Percentiles rank a stretch among this genome's conserved stretches.
Conservation (phyloP, 164 flowering plant genomes). For the Aristolochia californica region DNA sequence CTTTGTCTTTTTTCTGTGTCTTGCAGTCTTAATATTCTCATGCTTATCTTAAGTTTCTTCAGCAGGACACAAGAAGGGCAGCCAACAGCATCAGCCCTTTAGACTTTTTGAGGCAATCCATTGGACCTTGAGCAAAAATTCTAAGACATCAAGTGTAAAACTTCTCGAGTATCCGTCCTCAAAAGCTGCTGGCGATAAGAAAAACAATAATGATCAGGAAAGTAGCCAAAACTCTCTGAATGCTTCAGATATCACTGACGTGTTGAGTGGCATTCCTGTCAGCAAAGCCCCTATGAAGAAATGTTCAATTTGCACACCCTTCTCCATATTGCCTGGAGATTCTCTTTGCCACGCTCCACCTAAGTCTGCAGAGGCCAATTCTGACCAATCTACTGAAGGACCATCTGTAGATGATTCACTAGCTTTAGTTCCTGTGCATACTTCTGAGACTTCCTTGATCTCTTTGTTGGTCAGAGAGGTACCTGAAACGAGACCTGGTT, state of each 20-base stretch:
- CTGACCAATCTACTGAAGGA: background rate
- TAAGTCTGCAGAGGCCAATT: conserved; percentile 10
- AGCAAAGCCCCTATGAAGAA: conserved; percentile 12
- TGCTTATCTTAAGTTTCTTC: background rate
- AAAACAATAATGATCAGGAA: background rate
- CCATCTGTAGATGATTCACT: conserved; percentile 22
- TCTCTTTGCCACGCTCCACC: background rate
- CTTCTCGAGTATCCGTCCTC: conserved; percentile 3
- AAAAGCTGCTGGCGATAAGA: background rate
- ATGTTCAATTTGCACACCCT: conserved; percentile 45
- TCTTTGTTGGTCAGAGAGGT: conserved; percentile 27
- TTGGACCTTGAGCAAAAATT: conserved; percentile 27
- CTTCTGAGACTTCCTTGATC: conserved; percentile 20
- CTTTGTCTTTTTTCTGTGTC: background rate
- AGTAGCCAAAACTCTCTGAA: conserved; percentile 2
- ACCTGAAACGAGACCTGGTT: conserved; percentile 66
- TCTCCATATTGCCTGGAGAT: conserved; percentile 7
- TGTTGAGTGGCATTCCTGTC: background rate
- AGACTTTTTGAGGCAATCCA: conserved; percentile 34
- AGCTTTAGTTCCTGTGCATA: conserved; percentile 54
- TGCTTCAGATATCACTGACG: background rate
- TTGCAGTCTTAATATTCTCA: background rate
- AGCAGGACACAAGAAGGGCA: background rate
- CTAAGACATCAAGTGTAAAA: conserved; percentile 16
- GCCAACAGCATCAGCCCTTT: background rate